These are phyloP conservation scores for Takashimella koratensis DNA, from an alignment of 1,284 basidiomycete genomes.

Conservation along the genomic window DNA sequence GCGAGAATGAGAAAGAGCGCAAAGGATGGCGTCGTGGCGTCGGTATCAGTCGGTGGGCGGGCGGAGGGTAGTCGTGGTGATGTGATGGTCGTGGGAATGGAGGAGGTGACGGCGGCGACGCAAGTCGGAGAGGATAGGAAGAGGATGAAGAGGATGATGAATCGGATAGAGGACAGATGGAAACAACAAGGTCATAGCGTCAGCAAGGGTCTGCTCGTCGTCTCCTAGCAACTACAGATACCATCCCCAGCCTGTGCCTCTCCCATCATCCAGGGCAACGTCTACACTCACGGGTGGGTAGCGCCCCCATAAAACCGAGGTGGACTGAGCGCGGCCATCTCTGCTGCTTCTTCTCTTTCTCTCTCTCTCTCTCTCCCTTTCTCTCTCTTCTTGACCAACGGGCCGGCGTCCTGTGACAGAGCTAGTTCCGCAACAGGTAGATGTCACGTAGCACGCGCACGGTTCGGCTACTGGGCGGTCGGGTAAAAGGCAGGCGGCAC, in stretches of 20 bases:
- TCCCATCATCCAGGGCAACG: neutral
- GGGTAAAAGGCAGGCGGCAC: no score
- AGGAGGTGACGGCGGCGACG: no score
- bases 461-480: no score
- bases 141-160: neutral
- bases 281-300: neutral
- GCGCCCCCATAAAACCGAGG: neutral
- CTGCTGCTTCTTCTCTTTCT: no score
- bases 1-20: no score
- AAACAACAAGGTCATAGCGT: neutral
- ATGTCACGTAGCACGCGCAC: no score
- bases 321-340: neutral
- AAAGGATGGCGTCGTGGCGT: no score
- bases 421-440: no score
- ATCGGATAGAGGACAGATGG: neutral
- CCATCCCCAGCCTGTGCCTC: no score
- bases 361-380: no score
- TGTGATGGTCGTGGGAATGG: neutral
- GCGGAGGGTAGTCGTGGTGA: neutral
- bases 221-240: neutral
- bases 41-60: neutral
- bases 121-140: neutral
- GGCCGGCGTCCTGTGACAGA: no score
- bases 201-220: neutral
- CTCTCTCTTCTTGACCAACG: no score